phyloP scores from a whole-genome alignment of 2,329 filamentous ascomycete species.

The Cryphonectria naterciae region DNA sequence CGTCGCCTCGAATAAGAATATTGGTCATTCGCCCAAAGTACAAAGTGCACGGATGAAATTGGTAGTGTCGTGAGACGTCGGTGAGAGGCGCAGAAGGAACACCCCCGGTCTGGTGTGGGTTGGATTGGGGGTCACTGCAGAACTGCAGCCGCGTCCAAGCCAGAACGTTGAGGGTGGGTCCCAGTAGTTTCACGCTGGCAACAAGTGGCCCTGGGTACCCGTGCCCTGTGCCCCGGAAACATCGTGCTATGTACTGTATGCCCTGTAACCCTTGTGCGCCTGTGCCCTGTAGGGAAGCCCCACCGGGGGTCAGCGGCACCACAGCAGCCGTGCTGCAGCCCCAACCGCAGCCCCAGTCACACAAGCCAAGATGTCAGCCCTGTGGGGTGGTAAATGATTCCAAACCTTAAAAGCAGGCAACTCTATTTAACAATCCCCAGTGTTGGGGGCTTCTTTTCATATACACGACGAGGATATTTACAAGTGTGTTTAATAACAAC shows the following conservation, averaged over 20 bases:
- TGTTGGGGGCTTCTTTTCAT: background rate
- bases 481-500: background rate
- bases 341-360: background rate
- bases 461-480: background rate
- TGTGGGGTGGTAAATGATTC: background rate
- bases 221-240: background rate
- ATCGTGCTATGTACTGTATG: background rate
- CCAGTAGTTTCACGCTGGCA: background rate
- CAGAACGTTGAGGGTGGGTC: slow-evolving; percentile 6
- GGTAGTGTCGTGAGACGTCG: slow-evolving; percentile 5
- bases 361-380: background rate
- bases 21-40: slow-evolving; percentile 3
- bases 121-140: background rate
- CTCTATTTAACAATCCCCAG: background rate
- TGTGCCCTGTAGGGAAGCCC: background rate
- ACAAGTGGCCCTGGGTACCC: background rate
- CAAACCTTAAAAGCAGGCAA: background rate
- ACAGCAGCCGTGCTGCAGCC: background rate
- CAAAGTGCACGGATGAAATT: background rate
- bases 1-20: background rate
- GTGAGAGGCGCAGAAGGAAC: background rate
- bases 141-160: background rate
- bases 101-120: background rate
- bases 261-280: background rate
- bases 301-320: background rate